A percentile compares a stretch with the other conserved stretches of the same genome.
phyloP scores from a whole-genome alignment of 257 asterid species.

The Nicotiana tabacum region DNA sequence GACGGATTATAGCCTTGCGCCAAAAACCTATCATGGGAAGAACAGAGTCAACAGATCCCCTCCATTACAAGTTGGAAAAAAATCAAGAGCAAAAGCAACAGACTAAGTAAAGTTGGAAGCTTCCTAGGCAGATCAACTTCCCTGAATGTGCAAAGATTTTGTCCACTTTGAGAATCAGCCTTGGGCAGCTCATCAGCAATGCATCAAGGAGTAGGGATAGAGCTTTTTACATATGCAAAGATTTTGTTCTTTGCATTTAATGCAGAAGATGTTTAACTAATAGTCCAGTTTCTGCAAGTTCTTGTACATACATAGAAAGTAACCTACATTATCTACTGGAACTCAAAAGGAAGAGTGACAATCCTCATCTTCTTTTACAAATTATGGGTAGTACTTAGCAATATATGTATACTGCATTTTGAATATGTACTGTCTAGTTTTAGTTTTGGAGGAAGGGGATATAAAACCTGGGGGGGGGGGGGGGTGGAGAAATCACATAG shows the following conservation, averaged over 20 bases:
- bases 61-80: neutral
- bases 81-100: neutral
- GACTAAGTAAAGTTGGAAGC: neutral
- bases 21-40: no score
- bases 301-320: neutral
- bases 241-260: neutral
- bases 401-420: neutral
- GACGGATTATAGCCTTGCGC: neutral
- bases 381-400: neutral
- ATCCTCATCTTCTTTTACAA: neutral
- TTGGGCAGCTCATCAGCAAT: neutral
- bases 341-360: neutral
- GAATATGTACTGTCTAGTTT: neutral
- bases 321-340: neutral
- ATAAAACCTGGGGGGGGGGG: neutral
- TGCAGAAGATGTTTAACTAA: neutral
- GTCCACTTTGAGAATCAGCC: neutral
- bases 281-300: neutral
- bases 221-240: neutral
- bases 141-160: no score
- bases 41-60: no score
- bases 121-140: neutral
- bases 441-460: neutral
- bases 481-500: neutral
- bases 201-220: neutral